phyloP scores from a whole-genome alignment of 768 basidiomycete genomes.

The Cytidiella melzeri region DNA sequence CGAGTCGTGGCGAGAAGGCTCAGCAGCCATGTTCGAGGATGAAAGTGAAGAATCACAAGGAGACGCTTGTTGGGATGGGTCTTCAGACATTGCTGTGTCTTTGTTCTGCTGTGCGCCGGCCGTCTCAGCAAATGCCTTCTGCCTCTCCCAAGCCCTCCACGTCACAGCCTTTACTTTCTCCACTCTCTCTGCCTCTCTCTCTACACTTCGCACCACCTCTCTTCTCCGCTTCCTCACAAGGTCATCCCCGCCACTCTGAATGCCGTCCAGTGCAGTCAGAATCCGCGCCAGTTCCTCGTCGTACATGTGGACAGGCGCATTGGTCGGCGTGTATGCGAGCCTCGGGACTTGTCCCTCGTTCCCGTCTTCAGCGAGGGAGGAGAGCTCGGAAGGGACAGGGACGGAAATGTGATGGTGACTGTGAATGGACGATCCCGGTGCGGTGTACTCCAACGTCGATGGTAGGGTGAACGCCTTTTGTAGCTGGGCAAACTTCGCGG shows the following conservation, averaged over 20 bases:
- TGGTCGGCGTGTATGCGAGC: conserved; percentile 56
- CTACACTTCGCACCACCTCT: conserved; percentile 49
- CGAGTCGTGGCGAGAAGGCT: no score
- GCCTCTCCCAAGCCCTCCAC: conserved; percentile 17
- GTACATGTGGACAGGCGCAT: conserved; percentile 57
- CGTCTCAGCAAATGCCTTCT: no score
- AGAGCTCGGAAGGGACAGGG: conserved; percentile 1
- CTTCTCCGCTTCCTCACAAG: conserved; percentile 46
- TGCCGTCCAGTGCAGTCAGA: conserved; percentile 59
- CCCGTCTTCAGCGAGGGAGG: conserved; percentile 2
- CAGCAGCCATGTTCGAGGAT: no score
- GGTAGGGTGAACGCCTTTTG: conserved; percentile 40
- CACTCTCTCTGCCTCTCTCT: conserved; percentile 49
- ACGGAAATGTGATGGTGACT: conserved; percentile 20
- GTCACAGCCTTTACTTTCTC: conserved; percentile 29
- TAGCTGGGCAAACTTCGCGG: conserved; percentile 38
- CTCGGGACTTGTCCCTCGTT: conserved; percentile 20
- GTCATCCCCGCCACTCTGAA: conserved; percentile 57
- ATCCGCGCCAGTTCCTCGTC: conserved; percentile 56
- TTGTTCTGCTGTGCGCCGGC: no score
- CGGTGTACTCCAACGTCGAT: conserved; percentile 39
- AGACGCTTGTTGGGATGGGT: no score
- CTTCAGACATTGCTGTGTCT: no score
- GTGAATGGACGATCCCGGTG: conserved; percentile 17
- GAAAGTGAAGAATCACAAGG: no score